These are phyloP conservation scores for Metschnikowia amazonensis DNA, from an alignment of 805 yeast species.

Conservation along the genomic window DNA sequence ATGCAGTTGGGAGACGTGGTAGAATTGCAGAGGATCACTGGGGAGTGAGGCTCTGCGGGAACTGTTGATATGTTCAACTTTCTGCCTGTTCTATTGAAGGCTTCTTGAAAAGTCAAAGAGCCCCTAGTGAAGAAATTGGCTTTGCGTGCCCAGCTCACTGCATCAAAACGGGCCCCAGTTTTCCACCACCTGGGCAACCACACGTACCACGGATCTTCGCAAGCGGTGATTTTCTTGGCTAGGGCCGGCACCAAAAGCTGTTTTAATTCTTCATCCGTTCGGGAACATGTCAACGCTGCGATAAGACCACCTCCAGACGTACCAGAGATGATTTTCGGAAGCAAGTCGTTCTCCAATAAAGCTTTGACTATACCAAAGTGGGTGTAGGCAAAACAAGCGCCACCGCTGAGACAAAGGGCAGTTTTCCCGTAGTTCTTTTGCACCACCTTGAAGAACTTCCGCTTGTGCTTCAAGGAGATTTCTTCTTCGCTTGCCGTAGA, in stretches of 20 bases:
- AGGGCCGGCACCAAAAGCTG: conserved; percentile 56
- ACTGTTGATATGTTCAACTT: conserved; percentile 71
- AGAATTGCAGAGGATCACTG: conserved; percentile 72
- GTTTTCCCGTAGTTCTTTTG: conserved; percentile 67
- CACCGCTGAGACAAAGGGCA: conserved; percentile 72
- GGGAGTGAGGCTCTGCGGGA: conserved; percentile 79
- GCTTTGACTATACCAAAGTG: conserved; percentile 78
- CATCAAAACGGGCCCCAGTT: conserved; percentile 78
- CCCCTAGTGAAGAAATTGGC: conserved; percentile 69
- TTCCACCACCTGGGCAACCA: conserved; percentile 65
- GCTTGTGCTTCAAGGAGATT: conserved; percentile 41
- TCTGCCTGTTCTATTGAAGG: conserved; percentile 64
- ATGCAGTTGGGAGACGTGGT: conserved; percentile 77
- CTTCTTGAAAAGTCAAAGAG: conserved; percentile 67
- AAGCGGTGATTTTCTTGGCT: conserved; percentile 63
- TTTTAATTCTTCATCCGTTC: conserved; percentile 63
- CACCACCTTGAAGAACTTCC: conserved; percentile 51
- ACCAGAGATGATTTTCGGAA: conserved; percentile 70
- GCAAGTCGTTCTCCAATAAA: conserved; percentile 56
- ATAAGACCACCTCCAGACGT: conserved; percentile 80
- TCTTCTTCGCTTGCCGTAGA: conserved; percentile 28
- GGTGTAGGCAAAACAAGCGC: conserved; percentile 73
- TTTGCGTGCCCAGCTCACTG: conserved; percentile 69
- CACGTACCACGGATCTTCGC: conserved; percentile 56
- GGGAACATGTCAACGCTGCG: conserved; percentile 66